These are phyloP conservation scores for Dipteronia dyeriana DNA, from an alignment of 345 rosid genomes.

Conservation along the genomic window DNA sequence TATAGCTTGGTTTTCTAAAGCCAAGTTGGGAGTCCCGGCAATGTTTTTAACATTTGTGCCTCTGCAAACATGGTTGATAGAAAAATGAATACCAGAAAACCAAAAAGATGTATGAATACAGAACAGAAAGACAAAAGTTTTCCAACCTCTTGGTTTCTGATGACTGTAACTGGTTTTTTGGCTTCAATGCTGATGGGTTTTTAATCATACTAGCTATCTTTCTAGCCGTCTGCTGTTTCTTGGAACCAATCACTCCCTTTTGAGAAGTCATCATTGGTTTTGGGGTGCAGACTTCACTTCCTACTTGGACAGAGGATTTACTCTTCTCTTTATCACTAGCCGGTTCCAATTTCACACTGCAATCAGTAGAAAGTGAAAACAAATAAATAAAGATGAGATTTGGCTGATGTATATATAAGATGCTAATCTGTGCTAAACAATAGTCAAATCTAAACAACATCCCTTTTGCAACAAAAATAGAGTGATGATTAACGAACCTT, in stretches of 20 bases:
- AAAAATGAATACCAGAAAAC: neutral
- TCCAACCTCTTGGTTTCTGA: slow-evolving; percentile 47
- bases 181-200: slow-evolving; percentile 64
- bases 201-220: slow-evolving; percentile 54
- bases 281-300: slow-evolving; percentile 53
- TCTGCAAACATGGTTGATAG: slow-evolving; percentile 33
- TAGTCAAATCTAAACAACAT: neutral
- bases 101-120: neutral
- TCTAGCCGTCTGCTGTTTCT: slow-evolving; percentile 64
- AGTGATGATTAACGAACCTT: slow-evolving; percentile 41
- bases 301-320: slow-evolving; percentile 28
- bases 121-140: neutral
- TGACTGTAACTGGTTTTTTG: slow-evolving; percentile 47
- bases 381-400: slow-evolving; percentile 12
- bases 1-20: slow-evolving; percentile 90
- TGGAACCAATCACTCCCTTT: slow-evolving; percentile 44
- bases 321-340: slow-evolving; percentile 39
- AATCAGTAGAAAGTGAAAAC: slow-evolving; percentile 21
- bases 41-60: slow-evolving; percentile 31
- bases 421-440: neutral
- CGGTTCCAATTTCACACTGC: slow-evolving; percentile 25
- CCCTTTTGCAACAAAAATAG: neutral
- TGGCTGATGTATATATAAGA: neutral
- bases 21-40: slow-evolving; percentile 52
- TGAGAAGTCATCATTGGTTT: slow-evolving; percentile 28